Evolutionary conservation across 2,329 filamentous ascomycete genomes (phyloP).

Genomic region (Aspergillus novoparasiticus): DNA sequence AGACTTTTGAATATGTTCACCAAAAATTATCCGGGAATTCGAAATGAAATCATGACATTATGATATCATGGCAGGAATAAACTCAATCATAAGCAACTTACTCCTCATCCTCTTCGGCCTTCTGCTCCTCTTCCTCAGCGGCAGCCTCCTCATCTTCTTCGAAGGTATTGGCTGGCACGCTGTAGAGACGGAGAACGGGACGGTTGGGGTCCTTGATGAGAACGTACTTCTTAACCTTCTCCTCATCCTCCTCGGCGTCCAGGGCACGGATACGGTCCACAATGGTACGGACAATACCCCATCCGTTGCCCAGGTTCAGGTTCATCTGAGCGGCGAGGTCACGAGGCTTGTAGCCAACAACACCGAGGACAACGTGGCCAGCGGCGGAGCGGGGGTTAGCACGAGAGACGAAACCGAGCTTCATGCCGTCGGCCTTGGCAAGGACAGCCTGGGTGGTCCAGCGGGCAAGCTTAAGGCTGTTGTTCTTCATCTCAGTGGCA

Average conservation of each 20-base stretch:
- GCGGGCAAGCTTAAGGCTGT: constrained; percentile 95
- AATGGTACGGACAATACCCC: constrained; percentile 98
- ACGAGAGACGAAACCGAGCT: constrained; percentile 96
- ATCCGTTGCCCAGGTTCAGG: constrained; percentile 92
- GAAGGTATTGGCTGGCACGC: constrained; percentile 83
- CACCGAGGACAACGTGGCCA: constrained; percentile 92
- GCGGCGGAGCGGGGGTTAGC: constrained; percentile 89
- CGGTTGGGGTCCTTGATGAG: constrained; percentile 92
- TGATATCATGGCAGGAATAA: constrained; percentile 20
- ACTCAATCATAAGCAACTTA: constrained; percentile 19
- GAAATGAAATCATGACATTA: constrained; percentile 20
- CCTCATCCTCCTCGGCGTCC: constrained; percentile 44
- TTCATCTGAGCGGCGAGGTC: constrained; percentile 99
- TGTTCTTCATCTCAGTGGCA: constrained; percentile 99
- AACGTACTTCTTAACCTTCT: constrained; percentile 51
- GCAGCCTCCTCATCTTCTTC: constrained; percentile 77
- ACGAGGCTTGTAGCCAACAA: constrained; percentile 95
- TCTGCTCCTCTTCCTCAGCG: constrained; percentile 57
- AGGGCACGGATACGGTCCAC: constrained; percentile 70
- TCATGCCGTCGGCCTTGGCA: constrained; percentile 97
- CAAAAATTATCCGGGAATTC: neutral
- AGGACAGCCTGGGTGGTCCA: constrained; percentile 98
- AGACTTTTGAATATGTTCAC: constrained; percentile 10
- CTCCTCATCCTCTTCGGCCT: constrained; percentile 56
- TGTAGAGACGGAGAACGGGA: constrained; percentile 88